Evolutionary conservation across 2,329 filamentous ascomycete genomes (phyloP).

Genomic region (Massarina eburnea): DNA sequence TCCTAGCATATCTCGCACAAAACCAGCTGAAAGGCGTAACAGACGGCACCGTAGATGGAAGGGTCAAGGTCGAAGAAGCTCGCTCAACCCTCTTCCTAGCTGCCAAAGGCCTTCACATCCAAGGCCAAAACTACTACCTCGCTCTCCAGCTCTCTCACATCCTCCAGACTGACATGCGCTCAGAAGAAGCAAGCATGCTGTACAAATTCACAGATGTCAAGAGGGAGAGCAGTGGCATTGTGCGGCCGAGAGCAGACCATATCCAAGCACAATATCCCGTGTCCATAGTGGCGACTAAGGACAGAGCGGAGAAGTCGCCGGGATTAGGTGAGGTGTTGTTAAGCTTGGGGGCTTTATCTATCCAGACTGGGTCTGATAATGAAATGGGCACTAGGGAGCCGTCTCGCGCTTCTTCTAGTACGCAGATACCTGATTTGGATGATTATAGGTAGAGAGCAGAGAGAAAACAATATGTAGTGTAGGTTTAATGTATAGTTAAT

Average conservation of each 20-base stretch:
- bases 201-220: background rate
- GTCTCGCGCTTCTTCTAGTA: too few species aligned
- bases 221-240: background rate
- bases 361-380: background rate
- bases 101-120: constrained; percentile 3
- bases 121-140: constrained; percentile 6
- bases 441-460: too few species aligned
- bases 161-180: background rate
- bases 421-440: too few species aligned
- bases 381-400: too few species aligned
- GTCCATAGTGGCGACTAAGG: background rate
- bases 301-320: background rate
- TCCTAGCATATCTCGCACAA: background rate
- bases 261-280: background rate
- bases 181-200: constrained; percentile 1
- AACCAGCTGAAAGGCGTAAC: background rate
- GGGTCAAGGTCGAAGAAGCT: background rate
- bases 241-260: background rate
- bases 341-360: background rate
- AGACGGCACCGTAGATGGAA: background rate
- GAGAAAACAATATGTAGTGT: too few species aligned
- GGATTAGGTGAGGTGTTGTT: background rate
- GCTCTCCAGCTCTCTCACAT: background rate
- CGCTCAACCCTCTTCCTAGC: constrained; percentile 3
- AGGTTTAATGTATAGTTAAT: too few species aligned